These are phyloP conservation scores for Huntiella abstrusa DNA, from an alignment of 2,329 filamentous ascomycete species.

Conservation along the genomic window DNA sequence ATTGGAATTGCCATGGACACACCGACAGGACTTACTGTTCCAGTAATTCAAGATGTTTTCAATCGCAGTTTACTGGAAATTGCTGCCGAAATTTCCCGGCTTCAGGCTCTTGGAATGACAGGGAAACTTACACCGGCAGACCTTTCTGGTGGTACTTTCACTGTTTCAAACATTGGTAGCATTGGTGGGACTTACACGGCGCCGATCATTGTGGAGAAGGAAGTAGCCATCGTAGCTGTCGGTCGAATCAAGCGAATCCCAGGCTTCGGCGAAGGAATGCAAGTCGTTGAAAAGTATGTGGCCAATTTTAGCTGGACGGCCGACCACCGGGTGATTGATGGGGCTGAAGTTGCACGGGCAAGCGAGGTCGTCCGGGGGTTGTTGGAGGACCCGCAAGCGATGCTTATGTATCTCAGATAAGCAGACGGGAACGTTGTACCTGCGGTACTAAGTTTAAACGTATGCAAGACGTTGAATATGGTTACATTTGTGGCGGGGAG, in stretches of 20 bases:
- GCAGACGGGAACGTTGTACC: neutral
- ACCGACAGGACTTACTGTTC: conserved; percentile 69
- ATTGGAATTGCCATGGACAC: conserved; percentile 95
- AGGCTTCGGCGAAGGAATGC: conserved; percentile 42
- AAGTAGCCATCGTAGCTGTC: conserved; percentile 82
- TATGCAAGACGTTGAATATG: no score
- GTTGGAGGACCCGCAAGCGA: conserved; percentile 69
- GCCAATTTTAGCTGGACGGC: conserved; percentile 93
- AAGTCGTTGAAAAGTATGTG: conserved; percentile 56
- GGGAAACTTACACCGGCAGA: conserved; percentile 60
- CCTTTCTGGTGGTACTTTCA: conserved; percentile 75
- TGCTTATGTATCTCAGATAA: conserved; percentile 67
- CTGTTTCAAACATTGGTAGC: conserved; percentile 88
- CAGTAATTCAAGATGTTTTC: conserved; percentile 73
- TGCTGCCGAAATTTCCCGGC: conserved; percentile 52
- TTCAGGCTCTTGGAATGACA: conserved; percentile 53
- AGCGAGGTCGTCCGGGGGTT: conserved; percentile 61
- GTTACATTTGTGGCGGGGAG: no score
- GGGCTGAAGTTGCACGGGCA: conserved; percentile 82
- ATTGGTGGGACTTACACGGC: conserved; percentile 85
- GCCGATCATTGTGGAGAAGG: conserved; percentile 75
- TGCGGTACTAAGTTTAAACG: neutral
- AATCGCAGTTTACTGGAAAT: conserved; percentile 59
- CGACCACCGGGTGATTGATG: conserved; percentile 85
- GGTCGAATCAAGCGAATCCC: conserved; percentile 67